These are phyloP conservation scores for Pyrenophora seminiperda DNA, from an alignment of 2,329 filamentous ascomycete genomes.

Conservation along the genomic window DNA sequence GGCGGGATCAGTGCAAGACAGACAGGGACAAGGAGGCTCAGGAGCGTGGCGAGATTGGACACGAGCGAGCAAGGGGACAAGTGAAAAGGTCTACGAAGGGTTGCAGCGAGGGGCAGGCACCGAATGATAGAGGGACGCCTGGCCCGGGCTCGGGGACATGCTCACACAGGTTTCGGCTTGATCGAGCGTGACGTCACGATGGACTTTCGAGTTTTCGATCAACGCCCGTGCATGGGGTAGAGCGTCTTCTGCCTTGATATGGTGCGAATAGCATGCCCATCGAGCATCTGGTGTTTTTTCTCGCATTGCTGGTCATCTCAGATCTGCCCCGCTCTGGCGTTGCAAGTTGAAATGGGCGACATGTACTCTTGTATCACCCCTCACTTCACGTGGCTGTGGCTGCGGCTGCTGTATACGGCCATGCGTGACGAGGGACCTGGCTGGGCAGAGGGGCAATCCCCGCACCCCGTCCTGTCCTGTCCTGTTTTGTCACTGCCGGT, in stretches of 20 bases:
- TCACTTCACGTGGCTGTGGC: conserved; percentile 7
- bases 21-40: conserved; percentile 27
- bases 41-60: conserved; percentile 25
- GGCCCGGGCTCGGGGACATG: conserved; percentile 11
- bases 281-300: not conserved
- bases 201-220: conserved; percentile 22
- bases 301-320: not conserved
- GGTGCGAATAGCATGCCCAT: not conserved
- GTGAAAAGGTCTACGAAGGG: conserved; percentile 17
- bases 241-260: conserved; percentile 4
- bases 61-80: conserved; percentile 29
- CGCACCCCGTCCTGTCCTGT: no score
- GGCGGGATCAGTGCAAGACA: conserved; percentile 20
- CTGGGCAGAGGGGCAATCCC: conserved; percentile 1
- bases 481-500: no score
- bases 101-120: conserved; percentile 13
- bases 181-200: conserved; percentile 20
- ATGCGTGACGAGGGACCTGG: not conserved
- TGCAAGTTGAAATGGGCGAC: no score
- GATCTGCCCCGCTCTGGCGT: conserved; percentile 5
- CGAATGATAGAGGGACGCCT: conserved; percentile 13
- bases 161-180: conserved; percentile 21
- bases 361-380: not conserved
- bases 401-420: not conserved
- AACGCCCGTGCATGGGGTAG: conserved; percentile 13